Evolutionary conservation across 2,329 filamentous ascomycete genomes (phyloP), one percentile per base, ranked within the genome.

Genomic region (Lecanicillium sp.): DNA sequence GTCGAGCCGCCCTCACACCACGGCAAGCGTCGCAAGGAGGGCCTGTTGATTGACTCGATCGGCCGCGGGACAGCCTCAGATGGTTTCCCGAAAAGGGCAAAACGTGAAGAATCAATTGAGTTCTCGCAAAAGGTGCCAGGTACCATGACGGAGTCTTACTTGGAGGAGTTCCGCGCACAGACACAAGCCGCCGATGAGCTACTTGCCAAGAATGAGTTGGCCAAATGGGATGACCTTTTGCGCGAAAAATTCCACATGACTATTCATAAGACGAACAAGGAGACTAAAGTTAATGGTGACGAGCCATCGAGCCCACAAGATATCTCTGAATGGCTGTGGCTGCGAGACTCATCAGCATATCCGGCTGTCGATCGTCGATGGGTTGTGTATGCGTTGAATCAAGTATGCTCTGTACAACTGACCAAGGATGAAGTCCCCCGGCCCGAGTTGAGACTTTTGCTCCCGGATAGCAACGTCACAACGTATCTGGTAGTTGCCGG

Each of bases 1-100:
- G 62, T 83, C n/a, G 76, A 82, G 51, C 71, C 73, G 2, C 77
- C 76, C 2, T 70, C 70, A 49, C 63, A 60, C 33, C 66, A 73
- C n/a, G 65, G 67, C 42, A 72, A 67, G 45, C 72, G 75, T 57
- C 66, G 72, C 28, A 71, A 71, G 29, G 71, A 76, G 37, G 80
- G 81, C 8, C 65, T 85, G 7, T 62, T 89, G 18, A 81, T 85
- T 25, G 83, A 89, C 52, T 83, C 83, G 0, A 75, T 89, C 38
- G 81, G 83, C 2, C 80, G 80, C 43, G 83, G 81, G 3, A 62
- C 66, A 2, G 57, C 60, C 9, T 50, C 62, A 4, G 62, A 64
- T 46, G 48, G 62, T 29, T 46, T 56, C 14, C 37, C 52, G 5
- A 63, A 64, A 44, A 59, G 52, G 33, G 43, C 40, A 4, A 57